phyloP scores from a whole-genome alignment of 2,329 filamentous ascomycete genomes.

The Pseudogymnoascus sp. region DNA sequence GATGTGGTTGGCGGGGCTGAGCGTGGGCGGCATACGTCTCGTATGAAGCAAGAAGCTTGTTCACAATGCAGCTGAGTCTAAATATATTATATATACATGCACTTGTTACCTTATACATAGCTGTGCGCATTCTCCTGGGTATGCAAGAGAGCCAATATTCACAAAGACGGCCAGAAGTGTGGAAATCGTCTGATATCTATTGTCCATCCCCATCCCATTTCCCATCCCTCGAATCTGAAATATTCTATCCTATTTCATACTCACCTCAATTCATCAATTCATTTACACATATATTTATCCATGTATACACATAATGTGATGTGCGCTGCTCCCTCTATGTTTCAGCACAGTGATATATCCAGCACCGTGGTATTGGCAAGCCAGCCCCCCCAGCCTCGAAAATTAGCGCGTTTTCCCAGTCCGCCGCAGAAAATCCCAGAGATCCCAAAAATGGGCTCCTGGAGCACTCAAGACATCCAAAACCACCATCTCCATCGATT shows the following conservation, averaged over 20 bases:
- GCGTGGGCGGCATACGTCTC: not conserved
- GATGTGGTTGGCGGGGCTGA: not conserved
- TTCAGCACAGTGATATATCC: not conserved
- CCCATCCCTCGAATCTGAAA: not conserved
- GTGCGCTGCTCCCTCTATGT: not conserved
- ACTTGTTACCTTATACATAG: not conserved
- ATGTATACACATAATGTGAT: not conserved
- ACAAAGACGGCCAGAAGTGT: not conserved
- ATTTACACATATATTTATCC: not conserved
- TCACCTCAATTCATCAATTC: not conserved
- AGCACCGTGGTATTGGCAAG: not conserved
- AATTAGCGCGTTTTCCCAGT: slow-evolving; percentile 8
- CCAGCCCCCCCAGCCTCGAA: slow-evolving; percentile 3
- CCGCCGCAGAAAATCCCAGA: not conserved
- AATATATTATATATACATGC: not conserved
- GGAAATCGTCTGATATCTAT: not conserved
- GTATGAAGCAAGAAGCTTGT: not conserved
- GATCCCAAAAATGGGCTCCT: slow-evolving; percentile 3
- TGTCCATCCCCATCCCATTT: not conserved
- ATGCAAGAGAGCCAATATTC: slow-evolving; percentile 1
- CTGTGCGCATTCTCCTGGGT: not conserved
- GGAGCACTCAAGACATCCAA: not conserved
- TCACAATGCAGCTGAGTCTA: not conserved
- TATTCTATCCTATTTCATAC: not conserved
- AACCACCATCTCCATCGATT: slow-evolving; percentile 4